Percentiles rank a stretch among this genome's conserved stretches.
These are phyloP conservation scores for Aplosporella prunicola DNA, from an alignment of 2,329 filamentous ascomycete species.

Conservation along the genomic window DNA sequence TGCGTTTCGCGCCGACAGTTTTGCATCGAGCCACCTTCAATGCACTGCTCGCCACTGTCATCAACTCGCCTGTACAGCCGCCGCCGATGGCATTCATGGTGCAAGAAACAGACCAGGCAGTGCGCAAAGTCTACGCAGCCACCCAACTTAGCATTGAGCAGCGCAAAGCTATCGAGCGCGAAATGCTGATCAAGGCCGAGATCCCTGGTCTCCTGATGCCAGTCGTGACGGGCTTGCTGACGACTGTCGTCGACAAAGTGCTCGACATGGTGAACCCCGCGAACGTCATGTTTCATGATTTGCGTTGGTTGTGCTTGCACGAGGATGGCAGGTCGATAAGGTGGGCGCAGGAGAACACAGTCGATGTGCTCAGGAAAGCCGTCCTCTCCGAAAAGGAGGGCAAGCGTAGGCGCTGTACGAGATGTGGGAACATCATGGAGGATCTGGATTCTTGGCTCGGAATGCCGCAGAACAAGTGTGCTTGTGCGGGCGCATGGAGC, in stretches of 20 bases:
- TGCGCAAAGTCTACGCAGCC: conserved; percentile 48
- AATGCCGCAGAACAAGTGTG: conserved; percentile 30
- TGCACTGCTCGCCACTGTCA: conserved; percentile 28
- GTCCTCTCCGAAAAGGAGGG: conserved; percentile 4
- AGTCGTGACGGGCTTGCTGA: conserved; percentile 40
- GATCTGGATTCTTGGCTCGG: conserved; percentile 32
- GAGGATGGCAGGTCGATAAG: conserved; percentile 48
- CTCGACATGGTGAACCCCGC: conserved; percentile 52
- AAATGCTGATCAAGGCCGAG: conserved; percentile 43
- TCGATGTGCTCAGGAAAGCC: conserved; percentile 48
- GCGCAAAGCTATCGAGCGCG: conserved; percentile 41
- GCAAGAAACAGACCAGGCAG: conserved; percentile 54
- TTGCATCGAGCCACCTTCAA: conserved; percentile 35
- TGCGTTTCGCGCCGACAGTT: conserved; percentile 36
- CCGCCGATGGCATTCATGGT: conserved; percentile 39
- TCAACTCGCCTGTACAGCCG: conserved; percentile 34
- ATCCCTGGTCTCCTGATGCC: conserved; percentile 43
- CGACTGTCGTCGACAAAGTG: conserved; percentile 22
- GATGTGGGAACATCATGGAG: conserved; percentile 39
- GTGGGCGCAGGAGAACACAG: conserved; percentile 52
- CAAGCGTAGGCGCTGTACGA: conserved; percentile 32
- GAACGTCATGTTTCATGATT: conserved; percentile 64
- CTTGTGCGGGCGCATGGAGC: too few species aligned
- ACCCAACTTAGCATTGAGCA: conserved; percentile 35
- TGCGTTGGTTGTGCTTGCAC: conserved; percentile 56